phyloP scores from a whole-genome alignment of 129 eudicot genomes.

The Artemisia annua region DNA sequence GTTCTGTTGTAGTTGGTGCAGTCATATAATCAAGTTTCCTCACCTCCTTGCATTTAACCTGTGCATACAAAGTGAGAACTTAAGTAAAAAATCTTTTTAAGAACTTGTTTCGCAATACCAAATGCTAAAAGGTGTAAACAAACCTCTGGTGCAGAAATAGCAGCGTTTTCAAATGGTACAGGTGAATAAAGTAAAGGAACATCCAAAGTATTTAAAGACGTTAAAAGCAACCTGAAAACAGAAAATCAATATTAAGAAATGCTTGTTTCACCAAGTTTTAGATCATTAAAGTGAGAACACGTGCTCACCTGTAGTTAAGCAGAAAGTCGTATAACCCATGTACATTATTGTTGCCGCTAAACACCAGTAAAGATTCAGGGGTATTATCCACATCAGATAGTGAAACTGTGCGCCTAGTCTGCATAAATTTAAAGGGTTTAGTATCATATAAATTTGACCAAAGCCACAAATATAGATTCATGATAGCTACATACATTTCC shows the following conservation, averaged over 20 bases:
- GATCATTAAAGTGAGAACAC: neutral
- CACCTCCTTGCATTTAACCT: conserved; percentile 90
- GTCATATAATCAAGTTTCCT: conserved; percentile 50
- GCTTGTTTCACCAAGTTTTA: neutral
- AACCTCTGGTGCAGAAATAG: too few relatives aligned
- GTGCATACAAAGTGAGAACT: conserved; percentile 3
- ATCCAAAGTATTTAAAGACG: too few relatives aligned
- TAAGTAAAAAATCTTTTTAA: neutral
- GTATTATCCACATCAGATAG: conserved; percentile 70
- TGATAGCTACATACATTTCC: conserved; percentile 54
- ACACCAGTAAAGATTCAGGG: conserved; percentile 68
- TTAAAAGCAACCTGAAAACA: conserved; percentile 51
- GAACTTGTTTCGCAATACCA: neutral
- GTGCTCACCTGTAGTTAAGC: conserved; percentile 69
- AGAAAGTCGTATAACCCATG: conserved; percentile 82
- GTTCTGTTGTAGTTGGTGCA: conserved; percentile 34
- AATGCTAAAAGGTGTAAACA: neutral
- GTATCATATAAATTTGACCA: neutral
- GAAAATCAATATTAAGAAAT: conserved; percentile 16
- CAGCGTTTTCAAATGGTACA: too few relatives aligned
- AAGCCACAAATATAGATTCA: neutral
- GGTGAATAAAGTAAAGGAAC: too few relatives aligned
- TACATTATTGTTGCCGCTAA: conserved; percentile 59
- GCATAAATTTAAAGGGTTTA: conserved; percentile 23
- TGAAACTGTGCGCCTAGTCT: conserved; percentile 54